Evolutionary conservation across 306 rosid species (phyloP).

Genomic region (Phaseolus lunatus): DNA sequence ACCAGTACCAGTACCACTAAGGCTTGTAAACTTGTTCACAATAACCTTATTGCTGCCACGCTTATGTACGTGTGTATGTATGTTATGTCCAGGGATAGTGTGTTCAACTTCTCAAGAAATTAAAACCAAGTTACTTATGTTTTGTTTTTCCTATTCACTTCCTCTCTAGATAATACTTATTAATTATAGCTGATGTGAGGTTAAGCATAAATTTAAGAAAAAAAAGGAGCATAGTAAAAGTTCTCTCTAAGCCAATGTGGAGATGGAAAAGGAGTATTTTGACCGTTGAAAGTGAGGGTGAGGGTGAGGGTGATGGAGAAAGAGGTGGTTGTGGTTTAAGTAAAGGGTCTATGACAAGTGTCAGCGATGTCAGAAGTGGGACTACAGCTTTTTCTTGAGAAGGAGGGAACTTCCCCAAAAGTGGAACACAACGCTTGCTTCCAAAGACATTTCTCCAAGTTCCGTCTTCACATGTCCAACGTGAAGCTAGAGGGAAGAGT

Average conservation of each 20-base stretch:
- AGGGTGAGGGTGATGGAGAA: background rate
- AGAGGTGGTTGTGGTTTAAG: constrained; percentile 17
- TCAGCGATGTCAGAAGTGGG: constrained; percentile 18
- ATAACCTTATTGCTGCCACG: background rate
- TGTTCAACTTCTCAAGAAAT: background rate
- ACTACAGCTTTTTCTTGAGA: background rate
- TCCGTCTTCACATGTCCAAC: background rate
- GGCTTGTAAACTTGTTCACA: background rate
- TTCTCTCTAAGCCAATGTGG: too few relatives aligned
- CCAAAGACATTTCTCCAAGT: constrained; percentile 8
- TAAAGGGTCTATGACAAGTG: constrained; percentile 19
- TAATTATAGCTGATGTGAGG: background rate
- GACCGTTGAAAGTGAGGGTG: constrained; percentile 11
- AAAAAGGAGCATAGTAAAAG: background rate
- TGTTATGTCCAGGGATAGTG: background rate
- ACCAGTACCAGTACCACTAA: background rate
- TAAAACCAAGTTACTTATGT: background rate
- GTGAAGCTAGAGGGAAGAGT: too few relatives aligned
- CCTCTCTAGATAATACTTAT: background rate
- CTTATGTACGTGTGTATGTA: background rate
- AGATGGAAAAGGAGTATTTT: constrained; percentile 17
- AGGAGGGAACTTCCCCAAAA: constrained; percentile 2
- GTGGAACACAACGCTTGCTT: background rate
- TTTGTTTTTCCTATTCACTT: background rate
- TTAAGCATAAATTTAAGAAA: background rate